Conservation (phyloP, 495 filamentous ascomycete genomes). For the Neurospora sp. region DNA sequence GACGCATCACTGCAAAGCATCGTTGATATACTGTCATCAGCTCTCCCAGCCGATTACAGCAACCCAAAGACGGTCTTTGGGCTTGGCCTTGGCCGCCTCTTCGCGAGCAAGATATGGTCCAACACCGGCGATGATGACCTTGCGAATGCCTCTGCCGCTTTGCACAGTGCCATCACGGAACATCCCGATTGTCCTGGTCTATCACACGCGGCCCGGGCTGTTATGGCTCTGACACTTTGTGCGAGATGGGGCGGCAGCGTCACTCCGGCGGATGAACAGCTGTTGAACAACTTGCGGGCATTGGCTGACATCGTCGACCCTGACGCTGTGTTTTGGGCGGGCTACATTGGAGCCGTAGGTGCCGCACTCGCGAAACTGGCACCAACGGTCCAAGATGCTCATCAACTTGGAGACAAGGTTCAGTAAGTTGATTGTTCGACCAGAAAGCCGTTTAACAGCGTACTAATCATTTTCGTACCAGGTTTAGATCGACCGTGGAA, state of each 20-base stretch:
- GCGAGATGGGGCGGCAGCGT: slow-evolving; percentile 67
- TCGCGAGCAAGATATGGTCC: slow-evolving; percentile 37
- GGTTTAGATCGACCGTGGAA: slow-evolving; percentile 18
- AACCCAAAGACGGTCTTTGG: slow-evolving; percentile 33
- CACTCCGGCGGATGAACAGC: slow-evolving; percentile 33
- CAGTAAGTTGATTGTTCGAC: slow-evolving; percentile 18
- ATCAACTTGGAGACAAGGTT: slow-evolving; percentile 14
- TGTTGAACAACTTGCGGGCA: slow-evolving; percentile 28
- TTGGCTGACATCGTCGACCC: slow-evolving; percentile 21
- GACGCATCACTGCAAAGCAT: slow-evolving; percentile 32
- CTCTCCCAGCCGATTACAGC: slow-evolving; percentile 42
- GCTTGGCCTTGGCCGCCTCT: slow-evolving; percentile 29
- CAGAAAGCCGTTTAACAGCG: neutral
- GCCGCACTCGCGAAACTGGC: slow-evolving; percentile 23
- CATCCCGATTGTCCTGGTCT: slow-evolving; percentile 61
- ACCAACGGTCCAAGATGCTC: slow-evolving; percentile 19
- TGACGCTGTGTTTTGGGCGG: slow-evolving; percentile 33
- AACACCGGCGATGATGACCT: slow-evolving; percentile 31
- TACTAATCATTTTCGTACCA: slow-evolving; percentile 7
- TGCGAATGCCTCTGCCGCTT: slow-evolving; percentile 53
- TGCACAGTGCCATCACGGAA: slow-evolving; percentile 64
- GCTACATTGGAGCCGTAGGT: slow-evolving; percentile 33
- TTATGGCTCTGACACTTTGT: slow-evolving; percentile 63
- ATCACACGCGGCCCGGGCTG: slow-evolving; percentile 57
- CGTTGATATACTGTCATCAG: slow-evolving; percentile 39